These are phyloP conservation scores for Fusarium phyllophilum DNA, from an alignment of 2,329 filamentous ascomycete species.

Conservation along the genomic window DNA sequence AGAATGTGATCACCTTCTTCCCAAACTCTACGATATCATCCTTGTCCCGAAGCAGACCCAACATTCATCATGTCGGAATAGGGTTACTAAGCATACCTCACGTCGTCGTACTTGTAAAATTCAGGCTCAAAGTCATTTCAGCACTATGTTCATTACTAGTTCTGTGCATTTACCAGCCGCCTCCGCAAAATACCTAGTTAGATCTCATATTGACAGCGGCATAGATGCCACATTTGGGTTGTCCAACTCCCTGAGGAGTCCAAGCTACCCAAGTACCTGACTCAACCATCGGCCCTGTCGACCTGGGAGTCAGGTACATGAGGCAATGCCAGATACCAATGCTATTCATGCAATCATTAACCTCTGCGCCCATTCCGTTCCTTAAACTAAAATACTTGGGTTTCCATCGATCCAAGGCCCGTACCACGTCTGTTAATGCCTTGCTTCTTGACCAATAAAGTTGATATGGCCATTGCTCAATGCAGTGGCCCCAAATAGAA, in stretches of 20 bases:
- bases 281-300: slow-evolving; percentile 28
- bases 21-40: not conserved
- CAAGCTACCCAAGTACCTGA: slow-evolving; percentile 13
- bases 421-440: slow-evolving; percentile 19
- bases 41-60: not conserved
- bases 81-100: slow-evolving; percentile 6
- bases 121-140: slow-evolving; percentile 16
- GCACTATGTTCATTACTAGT: slow-evolving; percentile 47
- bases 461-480: slow-evolving; percentile 1
- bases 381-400: slow-evolving; percentile 34
- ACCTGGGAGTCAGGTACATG: slow-evolving; percentile 32
- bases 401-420: slow-evolving; percentile 22
- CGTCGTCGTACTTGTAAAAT: not conserved
- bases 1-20: slow-evolving; percentile 17
- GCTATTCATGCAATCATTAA: slow-evolving; percentile 54
- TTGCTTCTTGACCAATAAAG: slow-evolving; percentile 11
- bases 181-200: slow-evolving; percentile 39
- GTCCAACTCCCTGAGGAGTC: slow-evolving; percentile 15
- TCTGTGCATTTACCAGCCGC: slow-evolving; percentile 39
- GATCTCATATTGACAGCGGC: slow-evolving; percentile 13
- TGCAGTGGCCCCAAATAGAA: not conserved
- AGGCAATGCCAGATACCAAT: slow-evolving; percentile 48
- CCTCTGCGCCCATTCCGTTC: slow-evolving; percentile 41
- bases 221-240: slow-evolving; percentile 24
- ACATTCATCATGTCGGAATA: not conserved